These are phyloP conservation scores for Stemphylium lycopersici DNA, from an alignment of 2,329 filamentous ascomycete genomes.

Conservation along the genomic window DNA sequence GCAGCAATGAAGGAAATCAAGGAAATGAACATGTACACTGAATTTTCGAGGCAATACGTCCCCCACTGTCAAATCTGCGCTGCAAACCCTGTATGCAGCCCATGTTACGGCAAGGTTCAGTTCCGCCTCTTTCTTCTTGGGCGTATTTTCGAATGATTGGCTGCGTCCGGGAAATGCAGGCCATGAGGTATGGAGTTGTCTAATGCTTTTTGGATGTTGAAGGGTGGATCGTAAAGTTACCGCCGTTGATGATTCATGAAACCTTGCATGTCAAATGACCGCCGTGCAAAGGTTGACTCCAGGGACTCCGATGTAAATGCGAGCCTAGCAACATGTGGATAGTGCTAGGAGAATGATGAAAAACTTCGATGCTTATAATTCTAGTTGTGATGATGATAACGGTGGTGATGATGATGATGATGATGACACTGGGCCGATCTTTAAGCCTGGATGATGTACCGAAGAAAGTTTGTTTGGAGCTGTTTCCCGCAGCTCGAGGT, in stretches of 20 bases:
- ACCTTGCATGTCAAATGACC: slow-evolving; percentile 15
- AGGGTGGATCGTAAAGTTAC: slow-evolving; percentile 29
- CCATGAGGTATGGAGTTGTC: slow-evolving; percentile 37
- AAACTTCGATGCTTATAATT: slow-evolving; percentile 15
- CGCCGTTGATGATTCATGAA: slow-evolving; percentile 28
- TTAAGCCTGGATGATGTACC: slow-evolving; percentile 29
- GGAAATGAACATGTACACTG: slow-evolving; percentile 25
- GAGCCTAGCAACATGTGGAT: slow-evolving; percentile 21
- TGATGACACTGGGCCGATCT: slow-evolving; percentile 8
- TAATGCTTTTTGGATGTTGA: slow-evolving; percentile 44
- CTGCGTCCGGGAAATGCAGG: slow-evolving; percentile 44
- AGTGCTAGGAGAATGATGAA: slow-evolving; percentile 21
- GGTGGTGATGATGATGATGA: slow-evolving; percentile 11
- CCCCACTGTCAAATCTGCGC: slow-evolving; percentile 33
- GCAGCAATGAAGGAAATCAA: slow-evolving; percentile 2
- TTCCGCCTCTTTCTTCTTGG: slow-evolving; percentile 6
- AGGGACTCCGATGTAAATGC: slow-evolving; percentile 41
- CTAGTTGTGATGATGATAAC: slow-evolving; percentile 21
- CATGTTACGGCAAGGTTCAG: slow-evolving; percentile 23
- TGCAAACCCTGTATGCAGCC: slow-evolving; percentile 21
- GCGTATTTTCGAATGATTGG: slow-evolving; percentile 10
- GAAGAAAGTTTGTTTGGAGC: slow-evolving; percentile 25
- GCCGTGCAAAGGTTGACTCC: slow-evolving; percentile 21
- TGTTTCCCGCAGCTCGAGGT: slow-evolving; percentile 11
- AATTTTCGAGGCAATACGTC: slow-evolving; percentile 15